Base-by-base conservation (phyloP, 805 yeast genomes). In the Hanseniaspora meyeri region DNA sequence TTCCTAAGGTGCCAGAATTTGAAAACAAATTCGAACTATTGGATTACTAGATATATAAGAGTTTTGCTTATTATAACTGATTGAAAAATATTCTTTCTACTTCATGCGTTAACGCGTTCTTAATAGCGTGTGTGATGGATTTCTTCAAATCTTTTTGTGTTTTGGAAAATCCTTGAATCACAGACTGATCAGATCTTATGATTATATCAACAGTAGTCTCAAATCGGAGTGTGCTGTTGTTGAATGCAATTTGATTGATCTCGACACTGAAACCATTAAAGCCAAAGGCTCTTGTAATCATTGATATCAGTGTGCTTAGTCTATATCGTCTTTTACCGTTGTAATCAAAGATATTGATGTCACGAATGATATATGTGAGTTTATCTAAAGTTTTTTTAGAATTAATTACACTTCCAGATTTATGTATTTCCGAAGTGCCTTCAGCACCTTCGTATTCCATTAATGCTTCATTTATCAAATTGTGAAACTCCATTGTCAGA, bases 1-100 rank as follows among this genome's bases (percentile, higher is more conserved):
- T 75, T 27, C 96, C 96, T 0, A 68, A 63, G 12, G 77, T 87
- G 59, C 73, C 73, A 45, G 83, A 77, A 9, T 86, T 87, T 70
- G 56, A 45, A 16, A 39, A 36, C 42, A 59, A 52, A 46, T 51
- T 42, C 7, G 55, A 51, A 16, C 16, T 58, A 14, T 42, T 59
- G 19, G 51, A 53, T 47, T 59, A 48, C 14, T 53, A 38, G 27
- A 9, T 16, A 43, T 24, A 24, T 34, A 36, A 24, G 27, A 24
- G 27, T 24, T 24, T 24, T 24, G 27, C 11, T 51, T 36, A 14
- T 57, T 31, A 16, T 29, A 32, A 43, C 1, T 39, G 24, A 24
- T 49, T n/a, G n/a, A 60, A 49, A 2, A 19, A 8, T 37, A 37
- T 2, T 59, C 53, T 2, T 56, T 58, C 40, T 9, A 32, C 24